Percentiles rank a stretch among this genome's conserved stretches.
Evolutionary conservation across 768 basidiomycete genomes (phyloP).

Genomic region (Infundibulicybe gibba): DNA sequence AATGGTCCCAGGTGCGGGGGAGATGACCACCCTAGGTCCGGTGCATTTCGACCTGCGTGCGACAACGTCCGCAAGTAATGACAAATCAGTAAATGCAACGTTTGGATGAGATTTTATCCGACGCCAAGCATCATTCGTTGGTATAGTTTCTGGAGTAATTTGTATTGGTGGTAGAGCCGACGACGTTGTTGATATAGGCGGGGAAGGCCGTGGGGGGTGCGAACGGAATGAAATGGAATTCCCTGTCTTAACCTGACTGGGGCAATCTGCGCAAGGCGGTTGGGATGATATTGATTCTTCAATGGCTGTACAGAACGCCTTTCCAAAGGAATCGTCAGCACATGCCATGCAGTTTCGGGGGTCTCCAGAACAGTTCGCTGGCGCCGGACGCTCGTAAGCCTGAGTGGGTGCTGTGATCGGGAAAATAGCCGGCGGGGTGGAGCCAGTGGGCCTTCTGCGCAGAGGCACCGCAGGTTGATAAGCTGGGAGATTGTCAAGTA

Average conservation of each 20-base stretch:
- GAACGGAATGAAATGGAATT: neutral
- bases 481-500: conserved; percentile 72
- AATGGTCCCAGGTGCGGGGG: conserved; percentile 43
- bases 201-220: neutral
- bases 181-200: conserved; percentile 1
- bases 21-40: conserved; percentile 63
- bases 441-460: conserved; percentile 45
- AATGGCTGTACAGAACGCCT: conserved; percentile 82
- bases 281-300: conserved; percentile 54
- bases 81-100: conserved; percentile 78
- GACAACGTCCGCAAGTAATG: conserved; percentile 85
- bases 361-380: conserved; percentile 70
- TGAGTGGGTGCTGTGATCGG: conserved; percentile 34
- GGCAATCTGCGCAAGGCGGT: conserved; percentile 54
- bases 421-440: conserved; percentile 49
- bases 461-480: conserved; percentile 84
- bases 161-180: conserved; percentile 6
- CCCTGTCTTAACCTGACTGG: conserved; percentile 19
- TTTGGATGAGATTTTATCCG: conserved; percentile 88
- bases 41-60: conserved; percentile 77
- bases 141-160: conserved; percentile 50
- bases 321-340: conserved; percentile 81
- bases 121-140: conserved; percentile 82
- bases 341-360: conserved; percentile 85
- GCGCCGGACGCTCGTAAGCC: conserved; percentile 19